Evolutionary conservation across 202 grass and related monocot genomes (phyloP), one percentile per base, ranked within the genome.

Genomic region (Zizania palustris): DNA sequence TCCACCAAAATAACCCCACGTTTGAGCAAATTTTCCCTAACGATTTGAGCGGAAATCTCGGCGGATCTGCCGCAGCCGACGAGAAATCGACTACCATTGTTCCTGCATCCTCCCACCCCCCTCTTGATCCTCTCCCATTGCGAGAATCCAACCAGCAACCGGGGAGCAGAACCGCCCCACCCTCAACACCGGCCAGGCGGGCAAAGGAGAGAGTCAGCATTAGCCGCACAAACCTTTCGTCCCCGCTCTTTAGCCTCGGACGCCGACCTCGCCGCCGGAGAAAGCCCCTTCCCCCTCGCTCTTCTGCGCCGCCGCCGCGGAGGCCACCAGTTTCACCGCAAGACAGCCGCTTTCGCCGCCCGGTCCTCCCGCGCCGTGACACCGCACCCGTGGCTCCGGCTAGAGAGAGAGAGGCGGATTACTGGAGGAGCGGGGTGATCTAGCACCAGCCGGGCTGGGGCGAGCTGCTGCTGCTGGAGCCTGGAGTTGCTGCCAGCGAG

Each of bases 341-440:
- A 28, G 28, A 2, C 28, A 28, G 28, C 28, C 28, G 28, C 28
- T 28, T 28, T 28, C 28, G 28, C 28, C 28, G 28, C 28, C 28
- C 28, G 28, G 28, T 28, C 57, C 71, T 43, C 45, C 72, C 74
- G 50, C 56, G 77, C 9, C 35, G 55, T 56, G 28, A 49, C 9
- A 65, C 60, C 46, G 50, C 39, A 21, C 50, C 34, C 40, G 42
- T 69, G 65, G 51, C 57, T 83, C 70, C 39, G 70, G 62, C 59
- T 60, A 56, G 76, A 76, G 79, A 68, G 43, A 61, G 72, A 60
- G 65, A 40, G 56, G 55, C 48, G 75, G 54, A 33, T 71, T 71
- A 57, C 61, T 63, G 69, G 73, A 62, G 65, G 19, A 8, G 56
- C n/a, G 9, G n/a, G n/a, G n/a, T 71, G 83, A n/a, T n/a, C 82